These are phyloP conservation scores for Apophysomyces variabilis DNA, from an alignment of 371 early-diverging fungal species.

Conservation along the genomic window DNA sequence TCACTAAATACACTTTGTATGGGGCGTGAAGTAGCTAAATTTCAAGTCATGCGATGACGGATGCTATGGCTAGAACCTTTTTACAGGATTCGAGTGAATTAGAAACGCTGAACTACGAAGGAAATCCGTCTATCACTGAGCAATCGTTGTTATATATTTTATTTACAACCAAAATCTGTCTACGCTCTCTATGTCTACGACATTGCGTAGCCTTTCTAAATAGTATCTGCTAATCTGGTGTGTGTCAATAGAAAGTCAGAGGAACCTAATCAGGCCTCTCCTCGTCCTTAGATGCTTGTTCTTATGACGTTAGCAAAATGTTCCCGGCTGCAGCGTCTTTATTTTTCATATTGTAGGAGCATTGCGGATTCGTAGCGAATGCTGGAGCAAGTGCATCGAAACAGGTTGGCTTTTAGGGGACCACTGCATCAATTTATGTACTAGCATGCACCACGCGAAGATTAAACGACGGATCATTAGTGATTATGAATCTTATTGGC, in stretches of 20 bases:
- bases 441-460: too few species aligned
- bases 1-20: background rate
- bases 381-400: too few species aligned
- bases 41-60: conserved; percentile 6
- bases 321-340: background rate
- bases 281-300: conserved; percentile 17
- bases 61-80: background rate
- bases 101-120: conserved; percentile 11
- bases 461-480: too few species aligned
- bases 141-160: conserved; percentile 7
- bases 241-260: background rate
- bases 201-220: conserved; percentile 8
- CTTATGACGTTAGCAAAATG: background rate
- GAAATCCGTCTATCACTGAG: conserved; percentile 14
- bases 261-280: conserved; percentile 7
- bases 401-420: too few species aligned
- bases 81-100: conserved; percentile 6
- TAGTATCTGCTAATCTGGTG: conserved; percentile 9
- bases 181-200: background rate
- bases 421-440: too few species aligned
- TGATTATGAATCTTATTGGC: too few species aligned
- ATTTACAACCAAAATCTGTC: background rate
- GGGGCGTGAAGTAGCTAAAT: conserved; percentile 6
- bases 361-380: conserved; percentile 20
- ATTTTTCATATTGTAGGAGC: background rate